Conservation (phyloP, 208 protist species). For the Trypanosoma melophagium region DNA sequence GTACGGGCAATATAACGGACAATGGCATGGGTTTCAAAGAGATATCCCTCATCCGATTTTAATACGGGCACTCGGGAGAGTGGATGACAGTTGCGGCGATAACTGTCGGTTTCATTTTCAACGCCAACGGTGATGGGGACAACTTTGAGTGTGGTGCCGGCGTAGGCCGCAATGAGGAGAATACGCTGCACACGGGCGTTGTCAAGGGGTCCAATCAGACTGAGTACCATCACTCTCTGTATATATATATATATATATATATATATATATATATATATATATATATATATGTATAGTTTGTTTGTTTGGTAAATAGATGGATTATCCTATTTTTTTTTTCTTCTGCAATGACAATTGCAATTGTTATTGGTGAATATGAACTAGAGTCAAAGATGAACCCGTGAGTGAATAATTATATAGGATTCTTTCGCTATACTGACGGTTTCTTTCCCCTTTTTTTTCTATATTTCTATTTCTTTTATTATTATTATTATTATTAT, state of each 20-base stretch:
- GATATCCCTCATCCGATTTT: slow-evolving; percentile 76
- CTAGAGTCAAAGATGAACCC: no score
- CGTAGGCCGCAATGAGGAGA: slow-evolving; percentile 71
- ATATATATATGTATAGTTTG: neutral
- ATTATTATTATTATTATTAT: no score
- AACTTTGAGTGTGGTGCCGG: slow-evolving; percentile 60
- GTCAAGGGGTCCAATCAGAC: slow-evolving; percentile 58
- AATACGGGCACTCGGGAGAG: slow-evolving; percentile 62
- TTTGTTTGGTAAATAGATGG: neutral
- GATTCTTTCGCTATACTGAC: no score
- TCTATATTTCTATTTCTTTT: no score
- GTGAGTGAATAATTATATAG: no score
- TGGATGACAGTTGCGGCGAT: slow-evolving; percentile 68
- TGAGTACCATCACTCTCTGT: slow-evolving; percentile 42
- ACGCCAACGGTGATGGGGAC: slow-evolving; percentile 37
- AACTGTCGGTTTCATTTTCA: slow-evolving; percentile 62
- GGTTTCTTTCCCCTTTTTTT: no score
- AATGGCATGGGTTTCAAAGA: slow-evolving; percentile 80
- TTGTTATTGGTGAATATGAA: slow-evolving; percentile 1
- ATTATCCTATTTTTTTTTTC: neutral
- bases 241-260: neutral
- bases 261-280: slow-evolving; percentile 24
- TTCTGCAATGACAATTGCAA: neutral
- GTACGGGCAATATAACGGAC: slow-evolving; percentile 68
- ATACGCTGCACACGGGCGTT: slow-evolving; percentile 53